Evolutionary conservation across 257 asterid genomes (phyloP).

Genomic region (Penstemon davidsonii): DNA sequence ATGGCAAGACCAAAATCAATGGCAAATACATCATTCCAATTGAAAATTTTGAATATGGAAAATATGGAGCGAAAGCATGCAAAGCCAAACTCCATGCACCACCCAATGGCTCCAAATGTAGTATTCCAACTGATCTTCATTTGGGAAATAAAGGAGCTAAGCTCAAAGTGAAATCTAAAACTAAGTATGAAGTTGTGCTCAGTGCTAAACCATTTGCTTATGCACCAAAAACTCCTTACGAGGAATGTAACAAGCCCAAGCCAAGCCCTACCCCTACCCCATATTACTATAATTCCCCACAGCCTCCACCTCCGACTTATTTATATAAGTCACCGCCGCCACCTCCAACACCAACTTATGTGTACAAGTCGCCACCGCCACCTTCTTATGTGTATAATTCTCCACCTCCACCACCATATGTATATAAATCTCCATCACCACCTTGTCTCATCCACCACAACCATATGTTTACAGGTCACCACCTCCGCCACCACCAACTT

Average conservation of each 20-base stretch:
- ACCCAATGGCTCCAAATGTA: slow-evolving; percentile 63
- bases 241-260: slow-evolving; percentile 46
- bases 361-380: slow-evolving; percentile 23
- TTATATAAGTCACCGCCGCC: slow-evolving; percentile 32
- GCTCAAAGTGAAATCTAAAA: slow-evolving; percentile 62
- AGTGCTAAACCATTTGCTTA: slow-evolving; percentile 72
- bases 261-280: slow-evolving; percentile 39
- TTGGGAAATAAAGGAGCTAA: slow-evolving; percentile 62
- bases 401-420: slow-evolving; percentile 30
- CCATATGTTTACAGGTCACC: background rate
- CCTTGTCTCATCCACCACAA: slow-evolving; percentile 30
- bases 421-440: slow-evolving; percentile 23
- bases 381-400: slow-evolving; percentile 26
- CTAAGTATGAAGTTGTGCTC: slow-evolving; percentile 58
- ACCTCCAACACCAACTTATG: slow-evolving; percentile 21
- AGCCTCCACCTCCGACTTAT: slow-evolving; percentile 24
- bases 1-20: slow-evolving; percentile 67
- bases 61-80: slow-evolving; percentile 72
- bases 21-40: slow-evolving; percentile 62
- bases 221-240: slow-evolving; percentile 58
- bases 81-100: slow-evolving; percentile 65
- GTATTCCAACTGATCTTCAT: slow-evolving; percentile 51
- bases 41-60: slow-evolving; percentile 51
- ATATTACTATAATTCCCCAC: slow-evolving; percentile 36
- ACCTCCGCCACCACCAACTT: slow-evolving; percentile 14